Base-by-base conservation (phyloP, 2,329 filamentous ascomycete species). In the Plenodomus lindquistii region DNA sequence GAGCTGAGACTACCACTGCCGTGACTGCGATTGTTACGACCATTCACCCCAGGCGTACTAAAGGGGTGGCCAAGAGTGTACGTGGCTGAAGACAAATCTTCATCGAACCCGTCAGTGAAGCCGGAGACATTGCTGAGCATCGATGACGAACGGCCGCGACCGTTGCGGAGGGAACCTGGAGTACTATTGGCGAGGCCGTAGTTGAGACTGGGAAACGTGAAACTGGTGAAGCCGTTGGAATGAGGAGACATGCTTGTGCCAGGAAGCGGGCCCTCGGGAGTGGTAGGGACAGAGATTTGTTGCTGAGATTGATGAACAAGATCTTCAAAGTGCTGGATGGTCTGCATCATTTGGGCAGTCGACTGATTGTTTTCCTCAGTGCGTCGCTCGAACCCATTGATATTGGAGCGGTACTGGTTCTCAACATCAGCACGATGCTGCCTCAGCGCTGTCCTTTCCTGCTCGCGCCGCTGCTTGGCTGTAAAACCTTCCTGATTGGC, bases 401-500 rank as follows among this genome's bases (percentile, higher is more conserved):
- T 74, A 42, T 70, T 71, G 45, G 59, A 67, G 31, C 67, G 66
- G 43, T 73, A 74, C 42, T 72, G 67, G 18, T 67, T 62, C 56
- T 74, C 72, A 21, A 70, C 59, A 20, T 65, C 60, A 20, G 59
- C 57, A 29, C 71, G 65, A 38, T 70, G 65, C 47, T 65, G 65
- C 39, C 67, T 54, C 37, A 76, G 44, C 19, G 75, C 69, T 16
- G 66, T 59, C 24, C 70, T 70, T 49, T 75, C 72, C 44, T 73
- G 70, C 45, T 72, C 62, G 48, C 73, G 70, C 22, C 74, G 69
- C 42, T 73, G 84, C 45, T 83, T 85, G 65, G 86, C 85, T 54
- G 85, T 81, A 17, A 85, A 76, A 1, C 84, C 84, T 40, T 85
- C 80, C 42, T 78, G 80, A 67, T 88, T 88, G 59, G 87, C 87